Percentiles rank a stretch among this genome's conserved stretches.
phyloP scores from a whole-genome alignment of 2,329 filamentous ascomycete species.

The Penicillium vulpinum region DNA sequence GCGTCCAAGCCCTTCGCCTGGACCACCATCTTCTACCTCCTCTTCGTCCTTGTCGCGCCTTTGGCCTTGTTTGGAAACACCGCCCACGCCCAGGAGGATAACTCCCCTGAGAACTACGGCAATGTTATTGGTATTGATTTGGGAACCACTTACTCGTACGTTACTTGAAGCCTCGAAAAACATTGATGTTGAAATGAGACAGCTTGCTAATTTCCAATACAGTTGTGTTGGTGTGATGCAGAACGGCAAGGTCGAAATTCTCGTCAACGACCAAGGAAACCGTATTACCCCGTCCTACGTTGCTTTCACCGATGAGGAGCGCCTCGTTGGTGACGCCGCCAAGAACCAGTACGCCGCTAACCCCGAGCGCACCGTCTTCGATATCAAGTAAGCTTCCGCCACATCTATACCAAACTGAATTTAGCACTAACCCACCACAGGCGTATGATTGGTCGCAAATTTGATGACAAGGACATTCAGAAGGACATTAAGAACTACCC shows the following conservation, averaged over 20 bases:
- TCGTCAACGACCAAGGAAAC: constrained; percentile 96
- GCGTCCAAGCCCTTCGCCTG: constrained; percentile 71
- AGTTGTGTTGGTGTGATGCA: constrained; percentile 95
- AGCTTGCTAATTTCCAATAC: constrained; percentile 45
- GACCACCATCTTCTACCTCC: constrained; percentile 88
- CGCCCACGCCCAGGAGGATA: constrained; percentile 70
- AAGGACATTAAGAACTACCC: constrained; percentile 97
- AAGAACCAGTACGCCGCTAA: constrained; percentile 91
- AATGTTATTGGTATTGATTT: constrained; percentile 95
- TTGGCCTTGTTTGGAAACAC: constrained; percentile 74
- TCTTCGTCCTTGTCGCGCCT: constrained; percentile 80
- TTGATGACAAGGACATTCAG: constrained; percentile 81
- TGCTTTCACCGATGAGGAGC: constrained; percentile 94
- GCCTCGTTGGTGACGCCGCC: constrained; percentile 93
- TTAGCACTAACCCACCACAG: constrained; percentile 49
- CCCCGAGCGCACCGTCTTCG: constrained; percentile 73
- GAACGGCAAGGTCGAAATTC: constrained; percentile 90
- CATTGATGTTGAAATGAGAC: neutral
- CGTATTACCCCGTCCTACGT: constrained; percentile 95
- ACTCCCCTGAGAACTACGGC: constrained; percentile 73
- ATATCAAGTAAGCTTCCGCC: constrained; percentile 71
- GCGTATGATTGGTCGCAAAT: constrained; percentile 84
- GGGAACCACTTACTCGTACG: constrained; percentile 73
- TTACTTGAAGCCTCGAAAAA: neutral
- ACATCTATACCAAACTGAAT: neutral